These are phyloP conservation scores for Moesziomyces parantarcticus DNA, from an alignment of 1,284 basidiomycete species.

Conservation along the genomic window DNA sequence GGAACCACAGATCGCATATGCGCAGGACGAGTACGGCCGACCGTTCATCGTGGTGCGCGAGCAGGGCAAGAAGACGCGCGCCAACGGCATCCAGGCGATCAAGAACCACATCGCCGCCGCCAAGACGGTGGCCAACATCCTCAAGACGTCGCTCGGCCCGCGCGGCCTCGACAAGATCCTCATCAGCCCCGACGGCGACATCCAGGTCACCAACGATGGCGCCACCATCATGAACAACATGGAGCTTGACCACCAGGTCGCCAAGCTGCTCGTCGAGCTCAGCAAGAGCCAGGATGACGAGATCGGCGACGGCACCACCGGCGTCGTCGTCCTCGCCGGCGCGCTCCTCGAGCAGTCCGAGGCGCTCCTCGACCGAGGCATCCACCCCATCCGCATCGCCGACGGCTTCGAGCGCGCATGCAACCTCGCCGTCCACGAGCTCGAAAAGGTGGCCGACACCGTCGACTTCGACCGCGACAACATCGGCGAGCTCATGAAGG, in stretches of 20 bases:
- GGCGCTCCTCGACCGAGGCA: constrained; percentile 91
- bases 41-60: constrained; percentile 98
- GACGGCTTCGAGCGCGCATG: constrained; percentile 98
- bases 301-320: constrained; percentile 98
- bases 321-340: constrained; percentile 97
- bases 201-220: constrained; percentile 98
- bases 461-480: constrained; percentile 85
- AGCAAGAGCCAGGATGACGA: constrained; percentile 99
- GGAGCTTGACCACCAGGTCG: constrained; percentile 96
- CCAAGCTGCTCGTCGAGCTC: constrained; percentile 94
- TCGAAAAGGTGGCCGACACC: constrained; percentile 91
- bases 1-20: constrained; percentile 65
- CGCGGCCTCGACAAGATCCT: constrained; percentile 98
- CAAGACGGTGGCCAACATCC: constrained; percentile 93
- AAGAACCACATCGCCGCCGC: constrained; percentile 77
- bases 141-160: constrained; percentile 93
- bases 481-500: constrained; percentile 80
- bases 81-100: constrained; percentile 94
- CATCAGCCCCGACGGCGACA: constrained; percentile 97
- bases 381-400: constrained; percentile 97
- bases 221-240: constrained; percentile 72
- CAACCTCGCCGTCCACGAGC: constrained; percentile 84
- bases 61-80: constrained; percentile 92
- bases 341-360: constrained; percentile 87
- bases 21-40: constrained; percentile 80